Conservation (phyloP, 2,329 filamentous ascomycete genomes). For the Fusarium euwallaceae region DNA sequence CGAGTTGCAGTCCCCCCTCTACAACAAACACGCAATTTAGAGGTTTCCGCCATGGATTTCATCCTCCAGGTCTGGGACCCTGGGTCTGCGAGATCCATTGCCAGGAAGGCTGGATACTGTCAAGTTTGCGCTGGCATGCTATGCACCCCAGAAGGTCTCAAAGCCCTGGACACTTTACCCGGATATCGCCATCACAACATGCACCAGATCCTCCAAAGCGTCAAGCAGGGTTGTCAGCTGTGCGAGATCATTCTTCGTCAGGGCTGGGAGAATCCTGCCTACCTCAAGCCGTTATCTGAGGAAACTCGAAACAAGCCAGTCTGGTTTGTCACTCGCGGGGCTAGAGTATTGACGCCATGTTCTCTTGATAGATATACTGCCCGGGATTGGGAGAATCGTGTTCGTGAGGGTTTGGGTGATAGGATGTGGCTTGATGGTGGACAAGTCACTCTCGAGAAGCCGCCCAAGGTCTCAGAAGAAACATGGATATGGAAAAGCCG, state of each 20-base stretch:
- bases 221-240: not conserved
- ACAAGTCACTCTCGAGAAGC: not conserved
- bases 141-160: not conserved
- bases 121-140: slow-evolving; percentile 6
- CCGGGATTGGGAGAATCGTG: not conserved
- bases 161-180: not conserved
- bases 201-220: not conserved
- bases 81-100: not conserved
- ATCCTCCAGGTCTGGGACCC: not conserved
- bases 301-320: not conserved
- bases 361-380: not conserved
- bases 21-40: not conserved
- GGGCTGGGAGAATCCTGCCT: slow-evolving; percentile 2
- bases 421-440: slow-evolving; percentile 6
- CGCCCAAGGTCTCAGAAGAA: not conserved
- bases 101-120: slow-evolving; percentile 1
- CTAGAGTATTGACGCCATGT: too few species aligned
- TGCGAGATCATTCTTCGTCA: slow-evolving; percentile 7
- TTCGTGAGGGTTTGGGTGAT: not conserved
- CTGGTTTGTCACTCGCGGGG: not conserved
- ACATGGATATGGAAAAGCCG: not conserved
- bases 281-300: too few species aligned
- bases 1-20: not conserved
- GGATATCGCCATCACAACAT: slow-evolving; percentile 4
- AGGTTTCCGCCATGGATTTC: not conserved